These are phyloP conservation scores for Gracilaria gracilis DNA, from an alignment of 23 red algal species.

Conservation along the genomic window DNA sequence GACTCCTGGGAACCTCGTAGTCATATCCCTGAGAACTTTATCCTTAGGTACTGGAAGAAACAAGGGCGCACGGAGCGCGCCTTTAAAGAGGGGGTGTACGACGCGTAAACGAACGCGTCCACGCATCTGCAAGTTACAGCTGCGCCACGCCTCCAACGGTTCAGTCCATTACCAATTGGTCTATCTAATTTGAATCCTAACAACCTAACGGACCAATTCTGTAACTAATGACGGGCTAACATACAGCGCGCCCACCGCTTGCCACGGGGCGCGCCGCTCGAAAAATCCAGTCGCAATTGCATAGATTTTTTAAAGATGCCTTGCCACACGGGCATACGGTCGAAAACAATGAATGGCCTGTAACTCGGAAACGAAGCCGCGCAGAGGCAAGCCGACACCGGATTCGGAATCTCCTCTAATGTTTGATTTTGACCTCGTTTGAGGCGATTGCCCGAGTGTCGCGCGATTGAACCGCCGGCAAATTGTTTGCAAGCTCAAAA, in stretches of 20 bases:
- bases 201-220: too few relatives aligned
- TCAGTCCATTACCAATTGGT: background rate
- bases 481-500: too few relatives aligned
- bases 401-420: background rate
- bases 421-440: background rate
- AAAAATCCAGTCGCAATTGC: background rate
- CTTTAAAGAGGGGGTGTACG: conserved; percentile 11
- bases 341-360: background rate
- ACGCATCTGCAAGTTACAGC: too few relatives aligned
- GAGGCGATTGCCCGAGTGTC: background rate
- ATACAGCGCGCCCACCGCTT: too few relatives aligned
- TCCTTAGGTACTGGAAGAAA: conserved; percentile 7
- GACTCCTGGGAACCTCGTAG: background rate
- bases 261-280: background rate
- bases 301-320: background rate
- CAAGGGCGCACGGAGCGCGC: conserved; percentile 12
- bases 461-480: background rate
- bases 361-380: background rate
- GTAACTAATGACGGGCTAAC: too few relatives aligned
- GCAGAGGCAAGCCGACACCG: background rate
- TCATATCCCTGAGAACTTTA: background rate
- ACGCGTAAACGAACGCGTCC: too few relatives aligned
- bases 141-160: background rate
- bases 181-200: background rate
- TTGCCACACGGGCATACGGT: background rate